Percentiles rank a stretch among this genome's conserved stretches.
These are phyloP conservation scores for Auricularia cornea DNA, from an alignment of 768 basidiomycete species.

Conservation along the genomic window DNA sequence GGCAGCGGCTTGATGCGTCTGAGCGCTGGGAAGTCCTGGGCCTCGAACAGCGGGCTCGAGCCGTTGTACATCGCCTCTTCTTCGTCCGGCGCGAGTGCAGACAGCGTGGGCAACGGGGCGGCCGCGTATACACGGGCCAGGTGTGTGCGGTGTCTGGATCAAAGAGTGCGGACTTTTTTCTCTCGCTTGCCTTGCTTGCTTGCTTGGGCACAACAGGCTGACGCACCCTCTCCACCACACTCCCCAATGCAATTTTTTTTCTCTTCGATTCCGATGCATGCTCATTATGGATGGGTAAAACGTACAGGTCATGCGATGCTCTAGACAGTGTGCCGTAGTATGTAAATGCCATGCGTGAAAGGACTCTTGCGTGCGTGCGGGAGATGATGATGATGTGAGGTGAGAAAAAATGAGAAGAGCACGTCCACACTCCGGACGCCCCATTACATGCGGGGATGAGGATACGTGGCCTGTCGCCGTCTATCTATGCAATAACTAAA, in stretches of 20 bases:
- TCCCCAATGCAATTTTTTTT: background rate
- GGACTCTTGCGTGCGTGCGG: background rate
- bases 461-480: background rate
- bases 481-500: background rate
- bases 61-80: constrained; percentile 5
- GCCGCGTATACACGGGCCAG: background rate
- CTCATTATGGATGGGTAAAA: constrained; percentile 1
- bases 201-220: too few relatives aligned
- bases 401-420: constrained; percentile 1
- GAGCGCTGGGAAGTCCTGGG: constrained; percentile 51
- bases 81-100: background rate
- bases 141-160: background rate
- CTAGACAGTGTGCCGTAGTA: background rate
- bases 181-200: background rate
- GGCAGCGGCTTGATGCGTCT: constrained; percentile 71
- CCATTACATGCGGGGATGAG: background rate
- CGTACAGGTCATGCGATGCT: background rate
- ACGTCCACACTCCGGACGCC: background rate
- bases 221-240: too few relatives aligned
- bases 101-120: too few relatives aligned
- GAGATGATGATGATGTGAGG: constrained; percentile 1
- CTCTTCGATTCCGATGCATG: constrained; percentile 1
- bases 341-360: background rate
- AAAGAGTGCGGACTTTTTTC: background rate
- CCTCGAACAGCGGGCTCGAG: constrained; percentile 54